Conservation (phyloP, 371 early-diverging fungal species). For the Actinomortierella wolfii region DNA sequence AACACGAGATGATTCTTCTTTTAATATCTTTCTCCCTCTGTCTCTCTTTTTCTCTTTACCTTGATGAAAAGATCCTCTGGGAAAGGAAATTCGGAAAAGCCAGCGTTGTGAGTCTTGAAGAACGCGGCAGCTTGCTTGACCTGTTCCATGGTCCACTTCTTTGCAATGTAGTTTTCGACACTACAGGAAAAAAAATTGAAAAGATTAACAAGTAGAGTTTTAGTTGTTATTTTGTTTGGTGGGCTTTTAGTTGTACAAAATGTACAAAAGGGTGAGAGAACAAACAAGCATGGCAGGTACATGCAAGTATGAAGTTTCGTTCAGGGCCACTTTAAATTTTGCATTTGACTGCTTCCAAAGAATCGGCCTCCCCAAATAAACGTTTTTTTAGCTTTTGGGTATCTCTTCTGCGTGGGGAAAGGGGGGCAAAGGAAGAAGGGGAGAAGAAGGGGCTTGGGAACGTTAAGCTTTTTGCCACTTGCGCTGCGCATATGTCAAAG, state of each 20-base stretch:
- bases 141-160: constrained; percentile 68
- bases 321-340: too few relatives aligned
- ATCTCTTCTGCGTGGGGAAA: background rate
- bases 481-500: too few relatives aligned
- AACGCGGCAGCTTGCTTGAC: constrained; percentile 66
- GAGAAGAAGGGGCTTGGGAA: background rate
- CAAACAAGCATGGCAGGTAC: too few relatives aligned
- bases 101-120: constrained; percentile 71
- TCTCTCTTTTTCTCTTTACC: constrained; percentile 34
- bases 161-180: constrained; percentile 69
- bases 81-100: constrained; percentile 67
- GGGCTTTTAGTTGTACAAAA: too few relatives aligned
- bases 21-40: too few relatives aligned
- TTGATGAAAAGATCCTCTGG: constrained; percentile 76
- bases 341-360: too few relatives aligned
- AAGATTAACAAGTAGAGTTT: too few relatives aligned
- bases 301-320: constrained; percentile 2
- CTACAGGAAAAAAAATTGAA: constrained; percentile 8
- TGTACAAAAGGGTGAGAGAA: too few relatives aligned
- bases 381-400: background rate
- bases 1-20: background rate
- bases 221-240: background rate
- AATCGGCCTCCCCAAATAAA: too few relatives aligned
- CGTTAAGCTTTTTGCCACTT: too few relatives aligned
- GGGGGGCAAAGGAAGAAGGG: background rate